Base-by-base conservation (phyloP, 129 eudicot species). In the Artemisia argyi region DNA sequence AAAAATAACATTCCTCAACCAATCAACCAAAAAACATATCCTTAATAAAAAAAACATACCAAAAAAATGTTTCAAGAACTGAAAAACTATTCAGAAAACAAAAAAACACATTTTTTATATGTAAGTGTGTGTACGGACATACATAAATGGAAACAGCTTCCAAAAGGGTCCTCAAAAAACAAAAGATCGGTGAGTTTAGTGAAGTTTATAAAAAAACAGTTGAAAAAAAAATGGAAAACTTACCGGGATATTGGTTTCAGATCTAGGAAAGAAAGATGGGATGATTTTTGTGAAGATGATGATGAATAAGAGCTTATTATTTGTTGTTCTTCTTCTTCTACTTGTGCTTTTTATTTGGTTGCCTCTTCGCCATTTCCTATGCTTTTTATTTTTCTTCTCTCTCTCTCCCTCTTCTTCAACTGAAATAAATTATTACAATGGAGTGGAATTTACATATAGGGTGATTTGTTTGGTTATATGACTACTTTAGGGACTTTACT, bases 351-450 rank as follows among this genome's bases (percentile, higher is more conserved):
- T 61, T 16, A 22, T 12, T 51, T 51, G 5, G 0, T 52, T 83
- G 87, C 71, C 62, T 74, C 78, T 71, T 80, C 81, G 78, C 85
- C 83, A 84, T 87, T 84, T 81, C 79, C 66, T 61, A 61, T 61
- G 66, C 17, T 13, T 61, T 18, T 61, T 11, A 12, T 13, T 52
- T 51, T 2, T 11, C 13, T 51, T 3, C 12, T 82, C 72, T 76
- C 76, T 77, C 82, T 73, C 74, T 58, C 73, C 26, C 71, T 77
- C 64, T 63, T 68, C 68, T 22, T 63, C 75, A 78, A 54, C 65
- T 53, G 72, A 78, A 70, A 77, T 70, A 70, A 70, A 71, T 78
- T 78, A 78, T 72, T 78, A 78, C 82, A 55, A 47, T 44, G 77
- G n/a, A 18, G 24, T 49, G 10, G 54, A 78, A 44, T 69, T 78